Evolutionary conservation across 345 rosid species (phyloP).

Genomic region (Aethionema arabicum): DNA sequence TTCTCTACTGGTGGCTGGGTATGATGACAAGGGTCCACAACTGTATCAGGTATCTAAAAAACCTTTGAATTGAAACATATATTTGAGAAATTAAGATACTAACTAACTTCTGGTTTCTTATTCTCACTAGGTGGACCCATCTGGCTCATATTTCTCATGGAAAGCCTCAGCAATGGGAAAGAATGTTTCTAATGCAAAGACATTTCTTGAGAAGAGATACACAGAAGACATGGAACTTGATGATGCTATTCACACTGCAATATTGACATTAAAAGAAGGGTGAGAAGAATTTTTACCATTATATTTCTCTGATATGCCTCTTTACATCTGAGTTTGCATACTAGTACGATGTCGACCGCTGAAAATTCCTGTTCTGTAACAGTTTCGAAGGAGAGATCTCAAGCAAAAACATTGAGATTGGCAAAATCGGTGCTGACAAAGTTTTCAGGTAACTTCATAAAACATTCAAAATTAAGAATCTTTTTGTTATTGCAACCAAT

Average conservation of each 20-base stretch:
- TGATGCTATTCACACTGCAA: constrained; percentile 99
- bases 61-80: no score
- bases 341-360: no score
- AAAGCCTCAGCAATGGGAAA: constrained; percentile 99
- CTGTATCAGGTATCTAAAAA: constrained; percentile 96
- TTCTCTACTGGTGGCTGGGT: constrained; percentile 89
- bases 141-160: constrained; percentile 99
- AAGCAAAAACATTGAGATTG: constrained; percentile 85
- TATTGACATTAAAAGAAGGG: constrained; percentile 96
- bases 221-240: constrained; percentile 99
- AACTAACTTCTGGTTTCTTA: not conserved
- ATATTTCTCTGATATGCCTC: not conserved
- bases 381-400: constrained; percentile 96
- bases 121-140: constrained; percentile 78
- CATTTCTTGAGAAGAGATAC: constrained; percentile 97
- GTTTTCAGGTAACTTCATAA: constrained; percentile 58
- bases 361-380: not conserved
- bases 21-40: constrained; percentile 95
- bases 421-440: constrained; percentile 73
- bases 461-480: constrained; percentile 7
- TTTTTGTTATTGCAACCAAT: constrained; percentile 7
- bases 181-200: constrained; percentile 96
- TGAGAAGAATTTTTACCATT: constrained; percentile 27
- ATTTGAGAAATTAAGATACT: no score
- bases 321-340: no score